Percentiles rank a stretch among this genome's conserved stretches.
phyloP scores from a whole-genome alignment of 495 filamentous ascomycete species.

The Diplogelasinospora grovesii region DNA sequence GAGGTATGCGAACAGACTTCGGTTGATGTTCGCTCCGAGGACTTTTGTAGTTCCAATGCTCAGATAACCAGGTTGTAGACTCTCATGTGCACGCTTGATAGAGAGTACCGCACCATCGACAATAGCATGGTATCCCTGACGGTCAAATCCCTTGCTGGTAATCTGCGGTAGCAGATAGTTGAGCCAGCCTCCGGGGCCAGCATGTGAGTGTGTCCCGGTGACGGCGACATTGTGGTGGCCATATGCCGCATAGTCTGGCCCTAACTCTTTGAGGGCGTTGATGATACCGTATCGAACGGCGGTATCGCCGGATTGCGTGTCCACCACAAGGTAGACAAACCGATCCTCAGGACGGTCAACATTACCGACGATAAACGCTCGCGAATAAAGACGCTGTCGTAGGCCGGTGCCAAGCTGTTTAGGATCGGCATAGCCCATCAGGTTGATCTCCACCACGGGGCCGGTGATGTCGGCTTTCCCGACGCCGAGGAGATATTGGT shows the following conservation, averaged over 20 bases:
- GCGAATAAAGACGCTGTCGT: conserved; percentile 81
- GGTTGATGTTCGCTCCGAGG: conserved; percentile 78
- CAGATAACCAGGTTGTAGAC: conserved; percentile 62
- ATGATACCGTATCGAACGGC: conserved; percentile 82
- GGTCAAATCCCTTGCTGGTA: conserved; percentile 82
- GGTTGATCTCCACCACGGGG: conserved; percentile 83
- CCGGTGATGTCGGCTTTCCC: conserved; percentile 96
- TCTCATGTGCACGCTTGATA: conserved; percentile 75
- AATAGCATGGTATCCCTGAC: conserved; percentile 82
- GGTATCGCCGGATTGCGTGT: conserved; percentile 86
- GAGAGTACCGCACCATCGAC: conserved; percentile 80
- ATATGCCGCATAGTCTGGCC: conserved; percentile 65
- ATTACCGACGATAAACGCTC: conserved; percentile 83
- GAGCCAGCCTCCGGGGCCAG: conserved; percentile 87
- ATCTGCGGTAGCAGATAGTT: conserved; percentile 96
- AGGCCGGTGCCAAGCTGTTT: conserved; percentile 81
- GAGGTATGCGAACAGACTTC: conserved; percentile 86
- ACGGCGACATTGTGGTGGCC: conserved; percentile 80
- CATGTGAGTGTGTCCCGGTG: conserved; percentile 90
- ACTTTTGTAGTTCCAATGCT: conserved; percentile 69
- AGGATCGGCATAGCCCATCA: conserved; percentile 91
- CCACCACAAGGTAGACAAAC: conserved; percentile 83
- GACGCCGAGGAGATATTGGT: conserved; percentile 74
- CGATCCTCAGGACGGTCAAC: conserved; percentile 57
- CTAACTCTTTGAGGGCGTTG: conserved; percentile 58